Conservation (phyloP, 2,329 filamentous ascomycete species). For the Colletotrichum filicis region DNA sequence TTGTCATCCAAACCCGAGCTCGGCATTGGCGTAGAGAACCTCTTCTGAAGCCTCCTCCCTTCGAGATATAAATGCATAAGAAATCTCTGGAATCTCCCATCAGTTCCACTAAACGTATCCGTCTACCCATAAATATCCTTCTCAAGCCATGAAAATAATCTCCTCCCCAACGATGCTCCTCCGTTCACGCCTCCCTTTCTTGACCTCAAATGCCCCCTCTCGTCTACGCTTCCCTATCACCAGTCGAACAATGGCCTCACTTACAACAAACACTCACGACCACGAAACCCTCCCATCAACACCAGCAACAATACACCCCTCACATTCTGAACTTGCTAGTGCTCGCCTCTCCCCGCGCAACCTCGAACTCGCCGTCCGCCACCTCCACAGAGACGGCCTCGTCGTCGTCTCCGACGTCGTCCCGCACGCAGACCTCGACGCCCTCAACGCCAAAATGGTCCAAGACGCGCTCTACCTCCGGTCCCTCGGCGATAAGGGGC, state of each 20-base stretch:
- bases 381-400: conserved; percentile 63
- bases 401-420: conserved; percentile 67
- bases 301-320: conserved; percentile 46
- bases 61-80: neutral
- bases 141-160: neutral
- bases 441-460: conserved; percentile 68
- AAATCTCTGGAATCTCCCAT: neutral
- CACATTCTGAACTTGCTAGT: conserved; percentile 35
- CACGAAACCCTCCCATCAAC: neutral
- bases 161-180: neutral
- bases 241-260: conserved; percentile 15
- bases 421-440: conserved; percentile 61
- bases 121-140: neutral
- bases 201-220: neutral
- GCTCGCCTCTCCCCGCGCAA: conserved; percentile 55
- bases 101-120: neutral
- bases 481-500: conserved; percentile 61
- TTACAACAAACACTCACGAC: conserved; percentile 1
- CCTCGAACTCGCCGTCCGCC: conserved; percentile 64
- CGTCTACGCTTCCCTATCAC: neutral
- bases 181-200: neutral
- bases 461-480: conserved; percentile 65
- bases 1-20: conserved; percentile 37
- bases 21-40: conserved; percentile 37
- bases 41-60: neutral